Conservation (phyloP, 257 asterid species). For the Fraxinus americana region DNA sequence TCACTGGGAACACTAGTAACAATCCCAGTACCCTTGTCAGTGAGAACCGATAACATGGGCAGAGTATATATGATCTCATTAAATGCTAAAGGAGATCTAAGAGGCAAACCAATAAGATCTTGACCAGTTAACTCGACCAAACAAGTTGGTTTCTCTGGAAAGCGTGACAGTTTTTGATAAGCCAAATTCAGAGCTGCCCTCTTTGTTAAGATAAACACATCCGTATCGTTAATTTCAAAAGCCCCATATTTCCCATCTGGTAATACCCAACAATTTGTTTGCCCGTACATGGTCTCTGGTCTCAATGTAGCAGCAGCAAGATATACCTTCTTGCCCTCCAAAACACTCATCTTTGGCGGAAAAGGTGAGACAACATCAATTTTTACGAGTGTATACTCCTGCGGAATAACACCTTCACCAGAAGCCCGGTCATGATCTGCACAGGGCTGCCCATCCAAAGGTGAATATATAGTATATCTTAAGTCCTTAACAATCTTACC, state of each 20-base stretch:
- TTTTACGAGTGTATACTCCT: slow-evolving; percentile 89
- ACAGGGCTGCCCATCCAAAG: slow-evolving; percentile 95
- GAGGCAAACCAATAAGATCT: slow-evolving; percentile 83
- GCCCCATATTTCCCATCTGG: slow-evolving; percentile 96
- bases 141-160: slow-evolving; percentile 76
- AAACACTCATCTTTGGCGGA: slow-evolving; percentile 66
- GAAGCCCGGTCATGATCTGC: slow-evolving; percentile 97
- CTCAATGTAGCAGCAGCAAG: slow-evolving; percentile 94
- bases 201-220: slow-evolving; percentile 70
- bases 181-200: slow-evolving; percentile 93
- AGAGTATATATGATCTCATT: slow-evolving; percentile 76
- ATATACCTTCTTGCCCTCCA: slow-evolving; percentile 85
- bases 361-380: slow-evolving; percentile 87
- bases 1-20: slow-evolving; percentile 98
- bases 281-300: slow-evolving; percentile 97
- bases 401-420: slow-evolving; percentile 96
- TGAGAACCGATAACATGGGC: slow-evolving; percentile 88
- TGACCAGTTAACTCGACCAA: slow-evolving; percentile 85
- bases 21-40: slow-evolving; percentile 96
- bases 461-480: slow-evolving; percentile 82
- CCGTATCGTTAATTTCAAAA: slow-evolving; percentile 77
- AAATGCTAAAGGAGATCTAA: slow-evolving; percentile 73
- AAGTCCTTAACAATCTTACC: slow-evolving; percentile 90
- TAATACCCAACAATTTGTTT: slow-evolving; percentile 93
- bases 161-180: slow-evolving; percentile 73